Evolutionary conservation across 306 rosid genomes (phyloP).

Genomic region (Amphicarpaea edgeworthii): DNA sequence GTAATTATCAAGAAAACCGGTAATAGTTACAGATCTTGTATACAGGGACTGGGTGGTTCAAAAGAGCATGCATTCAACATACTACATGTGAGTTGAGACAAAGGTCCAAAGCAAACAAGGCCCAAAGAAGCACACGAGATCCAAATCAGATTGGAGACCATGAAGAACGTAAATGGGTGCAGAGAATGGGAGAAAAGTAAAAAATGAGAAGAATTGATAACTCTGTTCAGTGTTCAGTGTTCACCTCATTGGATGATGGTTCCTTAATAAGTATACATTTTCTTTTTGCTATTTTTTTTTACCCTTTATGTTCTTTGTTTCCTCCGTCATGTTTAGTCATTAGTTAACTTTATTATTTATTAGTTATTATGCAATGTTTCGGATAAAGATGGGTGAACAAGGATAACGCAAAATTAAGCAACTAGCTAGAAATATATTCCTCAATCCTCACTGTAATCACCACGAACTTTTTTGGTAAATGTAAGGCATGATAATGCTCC

Average conservation of each 20-base stretch:
- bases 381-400: conserved; percentile 31
- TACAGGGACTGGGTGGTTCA: not conserved
- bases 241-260: not conserved
- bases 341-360: not conserved
- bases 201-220: not conserved
- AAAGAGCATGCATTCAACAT: not conserved
- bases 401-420: not conserved
- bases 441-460: not conserved
- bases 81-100: not conserved
- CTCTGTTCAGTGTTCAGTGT: too few relatives aligned
- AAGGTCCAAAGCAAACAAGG: not conserved
- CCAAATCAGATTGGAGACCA: not conserved
- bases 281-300: not conserved
- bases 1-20: not conserved
- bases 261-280: not conserved
- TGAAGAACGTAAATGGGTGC: not conserved
- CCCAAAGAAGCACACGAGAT: not conserved
- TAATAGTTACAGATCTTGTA: not conserved
- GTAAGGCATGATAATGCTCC: not conserved
- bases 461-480: not conserved
- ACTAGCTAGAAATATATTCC: not conserved
- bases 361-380: conserved; percentile 21
- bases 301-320: not conserved
- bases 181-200: not conserved
- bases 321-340: conserved; percentile 3